Percentiles rank a stretch among this genome's conserved stretches.
These are phyloP conservation scores for Amorphotheca resinae DNA, from an alignment of 495 filamentous ascomycete genomes.

Conservation along the genomic window DNA sequence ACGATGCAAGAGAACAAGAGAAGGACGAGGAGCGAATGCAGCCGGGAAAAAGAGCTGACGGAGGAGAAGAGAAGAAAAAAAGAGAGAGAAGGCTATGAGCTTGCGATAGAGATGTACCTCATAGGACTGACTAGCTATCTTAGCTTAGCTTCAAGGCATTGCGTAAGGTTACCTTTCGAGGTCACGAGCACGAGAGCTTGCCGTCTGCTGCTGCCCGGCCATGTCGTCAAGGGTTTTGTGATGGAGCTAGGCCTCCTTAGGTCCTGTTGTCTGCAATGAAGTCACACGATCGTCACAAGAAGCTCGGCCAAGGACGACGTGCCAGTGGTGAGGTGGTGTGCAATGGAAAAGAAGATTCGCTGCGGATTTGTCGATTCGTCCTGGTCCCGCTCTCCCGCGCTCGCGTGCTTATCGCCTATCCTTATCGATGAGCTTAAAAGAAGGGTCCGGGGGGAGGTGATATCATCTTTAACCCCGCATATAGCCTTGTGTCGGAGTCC, in stretches of 20 bases:
- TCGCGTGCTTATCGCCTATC: neutral
- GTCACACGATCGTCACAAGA: neutral
- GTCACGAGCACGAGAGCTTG: neutral
- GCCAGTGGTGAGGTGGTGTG: neutral
- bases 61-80: conserved; percentile 4
- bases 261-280: conserved; percentile 1
- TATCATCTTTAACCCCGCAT: conserved; percentile 11
- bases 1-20: neutral
- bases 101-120: neutral
- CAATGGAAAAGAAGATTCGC: neutral
- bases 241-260: conserved; percentile 3
- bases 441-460: no score
- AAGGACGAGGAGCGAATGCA: neutral
- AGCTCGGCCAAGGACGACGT: neutral
- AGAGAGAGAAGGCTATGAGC: neutral
- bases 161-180: conserved; percentile 1
- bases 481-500: no score
- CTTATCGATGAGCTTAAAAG: no score
- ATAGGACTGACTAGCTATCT: no score
- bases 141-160: no score
- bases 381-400: neutral
- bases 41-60: no score
- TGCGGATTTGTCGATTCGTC: neutral
- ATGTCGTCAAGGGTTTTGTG: neutral
- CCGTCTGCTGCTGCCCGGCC: neutral